A percentile compares a stretch with the other conserved stretches of the same genome.
phyloP scores from a whole-genome alignment of 441 rosid species.

The Rhodomyrtus psidioides region DNA sequence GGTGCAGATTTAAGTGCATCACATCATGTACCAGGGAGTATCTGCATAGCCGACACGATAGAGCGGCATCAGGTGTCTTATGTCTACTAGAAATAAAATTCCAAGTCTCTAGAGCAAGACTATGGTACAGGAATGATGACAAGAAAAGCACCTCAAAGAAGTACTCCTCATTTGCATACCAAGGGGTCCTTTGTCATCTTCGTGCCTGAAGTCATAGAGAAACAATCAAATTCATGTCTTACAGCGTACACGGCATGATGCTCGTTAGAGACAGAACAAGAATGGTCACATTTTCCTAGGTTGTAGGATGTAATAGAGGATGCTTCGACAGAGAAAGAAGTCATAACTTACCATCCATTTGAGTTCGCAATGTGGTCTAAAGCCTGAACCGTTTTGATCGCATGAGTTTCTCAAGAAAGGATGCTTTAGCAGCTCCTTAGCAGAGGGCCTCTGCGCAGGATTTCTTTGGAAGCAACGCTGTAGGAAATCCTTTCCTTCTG shows the following conservation, averaged over 20 bases:
- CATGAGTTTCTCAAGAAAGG: constrained; percentile 38
- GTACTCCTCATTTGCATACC: neutral
- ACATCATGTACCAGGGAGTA: neutral
- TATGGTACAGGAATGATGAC: neutral
- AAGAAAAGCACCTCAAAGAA: neutral
- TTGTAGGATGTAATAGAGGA: neutral
- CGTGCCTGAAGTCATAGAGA: neutral
- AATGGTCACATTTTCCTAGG: neutral
- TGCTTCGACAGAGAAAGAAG: neutral
- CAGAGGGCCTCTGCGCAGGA: constrained; percentile 53
- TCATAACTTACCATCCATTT: constrained; percentile 18
- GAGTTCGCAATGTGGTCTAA: constrained; percentile 7
- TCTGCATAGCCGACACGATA: neutral
- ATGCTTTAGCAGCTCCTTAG: constrained; percentile 43
- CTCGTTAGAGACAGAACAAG: neutral
- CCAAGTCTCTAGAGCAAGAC: neutral
- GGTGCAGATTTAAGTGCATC: neutral
- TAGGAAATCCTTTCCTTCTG: constrained; percentile 57
- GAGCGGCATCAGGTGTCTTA: neutral
- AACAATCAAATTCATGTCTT: neutral
- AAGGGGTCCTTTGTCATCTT: neutral
- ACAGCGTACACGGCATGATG: neutral
- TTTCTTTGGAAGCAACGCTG: constrained; percentile 39
- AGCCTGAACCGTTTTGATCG: constrained; percentile 7
- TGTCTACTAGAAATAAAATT: neutral